Base-by-base conservation (phyloP, 805 yeast genomes). In the Nakazawaea wyomingensis region DNA sequence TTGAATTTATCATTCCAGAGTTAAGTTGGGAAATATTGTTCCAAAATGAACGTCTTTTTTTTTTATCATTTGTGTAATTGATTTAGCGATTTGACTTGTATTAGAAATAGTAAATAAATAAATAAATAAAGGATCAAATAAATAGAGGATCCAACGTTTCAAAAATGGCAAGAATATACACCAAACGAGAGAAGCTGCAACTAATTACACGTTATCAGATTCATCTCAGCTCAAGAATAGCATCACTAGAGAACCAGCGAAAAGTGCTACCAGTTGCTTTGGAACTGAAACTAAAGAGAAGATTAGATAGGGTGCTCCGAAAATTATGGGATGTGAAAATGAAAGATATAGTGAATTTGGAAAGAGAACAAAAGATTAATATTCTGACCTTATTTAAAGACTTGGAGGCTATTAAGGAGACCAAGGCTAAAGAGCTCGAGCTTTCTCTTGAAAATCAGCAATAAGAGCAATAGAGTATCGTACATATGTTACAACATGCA, bases 261-360 rank as follows among this genome's bases (percentile, higher is more conserved):
- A 28, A 38, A 21, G 18, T 20, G 13, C 20, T 41, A 6, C 41
- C 60, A 10, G 44, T 37, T 4, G 63, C 61, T 18, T 41, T 61
- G 17, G 70, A 68, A 38, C 52, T 56, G 17, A 68, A 66, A 44
- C 62, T 75, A 8, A 52, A 57, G 24, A 56, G 73, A 34, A 55
- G 78, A 44, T 52, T 72, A 21, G 74, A 71, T 48, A 64, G 64
- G 34, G 74, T 76, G 7, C 65, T 72, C 37, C 66, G 74, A 31
- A 69, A 71, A 18, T 60, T 76, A 22, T 72, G 80, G 71, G 68
- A 72, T 45, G 69, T 72, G 11, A 69, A 65, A 49, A 54, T 74
- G 31, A 62, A 59, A 38, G 69, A 72, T 45, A 66, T 72, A 5
- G 51, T 76, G 24, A 60, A 61, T 36, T 57, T 71, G 8, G 82